Base-by-base conservation (phyloP, 257 asterid genomes). In the Nicotiana tomentosiformis region DNA sequence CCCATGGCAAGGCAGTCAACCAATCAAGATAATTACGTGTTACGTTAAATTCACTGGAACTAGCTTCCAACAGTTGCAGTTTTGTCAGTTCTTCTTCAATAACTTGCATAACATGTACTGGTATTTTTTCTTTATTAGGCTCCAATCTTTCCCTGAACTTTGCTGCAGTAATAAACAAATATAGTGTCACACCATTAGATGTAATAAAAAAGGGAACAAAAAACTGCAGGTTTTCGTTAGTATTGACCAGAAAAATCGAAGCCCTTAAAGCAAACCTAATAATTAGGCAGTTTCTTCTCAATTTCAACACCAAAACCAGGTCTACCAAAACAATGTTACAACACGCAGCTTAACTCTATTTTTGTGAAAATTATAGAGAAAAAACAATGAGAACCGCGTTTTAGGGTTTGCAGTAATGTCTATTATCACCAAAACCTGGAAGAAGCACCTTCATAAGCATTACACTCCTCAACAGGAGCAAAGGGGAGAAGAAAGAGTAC, bases 1-100 rank as follows among this genome's bases (percentile, higher is more conserved):
- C 98, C 98, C 99, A 96, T 33, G 99, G 99, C 90, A 96, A 81
- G 4, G 97, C 97, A 84, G 98, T 96, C 93, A 94, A 92, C 99
- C 99, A 96, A 88, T 96, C 99, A 82, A 96, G 95, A 90, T 96
- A 96, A 87, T 94, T 94, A 82, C 99, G 98, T 53, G 99, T 96
- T 35, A 94, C 99, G 18, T 94, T 96, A 85, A 96, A 96, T 89
- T 96, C 99, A 89, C 99, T 96, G 11, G 99, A 96, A 91, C 99
- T 96, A n/a, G 99, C 97, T 91, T 96, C 99, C 83, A 96, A 74
- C 82, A 94, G 84, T 85, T 93, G 98, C 83, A 94, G 88, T 84
- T 96, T 96, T 61, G 98, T 89, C 82, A 93, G 87, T 86, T 96
- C 99, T 87, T 96, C 99, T 90, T 96, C 98, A 87, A 94, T 96